Base-by-base conservation (phyloP, 306 rosid genomes). In the Hippophae gyantsensis region DNA sequence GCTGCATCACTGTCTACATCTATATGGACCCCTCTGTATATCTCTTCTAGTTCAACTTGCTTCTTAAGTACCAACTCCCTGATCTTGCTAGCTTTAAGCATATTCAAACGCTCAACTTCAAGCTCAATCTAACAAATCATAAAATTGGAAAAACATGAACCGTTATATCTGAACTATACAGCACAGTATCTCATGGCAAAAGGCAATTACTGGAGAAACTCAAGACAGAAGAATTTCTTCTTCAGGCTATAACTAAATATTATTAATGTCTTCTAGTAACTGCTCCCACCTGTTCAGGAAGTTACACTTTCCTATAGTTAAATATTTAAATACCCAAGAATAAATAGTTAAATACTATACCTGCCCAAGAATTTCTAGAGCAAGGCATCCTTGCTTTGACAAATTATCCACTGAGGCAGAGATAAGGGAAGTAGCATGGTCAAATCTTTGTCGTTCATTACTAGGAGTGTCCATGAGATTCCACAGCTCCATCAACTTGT, bases 21-120 rank as follows among this genome's bases (percentile, higher is more conserved):
- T 89, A 90, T 81, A 73, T 85, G 95, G 76, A 83, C 94, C 64
- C 78, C 89, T 72, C 69, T 78, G 69, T 79, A 90, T 61, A 90
- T 83, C 71, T 81, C 89, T 76, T 90, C 95, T 14, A 90, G 92
- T 63, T 85, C 95, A 64, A 44, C 76, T 80, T 87, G 98, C 68
- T 87, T 85, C 76, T 87, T 90, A 62, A 87, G 76, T 62, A 87
- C 83, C 67, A 90, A 72, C 54, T 87, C 89, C 83, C 77, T 83
- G 85, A 85, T 81, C 75, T 81, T 90, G 78, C 89, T 83, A 54
- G 69, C 83, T 81, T 90, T 90, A 69, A 90, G 61, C 78, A 77
- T 65, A 81, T 79, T 83, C 74, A 87, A 74, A 55, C 79, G 82
- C 61, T 76, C 83, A 61, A 87, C 89, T 79, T 87, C 98, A 65